Evolutionary conservation across 108 stramenopile species (phyloP).

Genomic region (Skeletonema tropicum): DNA sequence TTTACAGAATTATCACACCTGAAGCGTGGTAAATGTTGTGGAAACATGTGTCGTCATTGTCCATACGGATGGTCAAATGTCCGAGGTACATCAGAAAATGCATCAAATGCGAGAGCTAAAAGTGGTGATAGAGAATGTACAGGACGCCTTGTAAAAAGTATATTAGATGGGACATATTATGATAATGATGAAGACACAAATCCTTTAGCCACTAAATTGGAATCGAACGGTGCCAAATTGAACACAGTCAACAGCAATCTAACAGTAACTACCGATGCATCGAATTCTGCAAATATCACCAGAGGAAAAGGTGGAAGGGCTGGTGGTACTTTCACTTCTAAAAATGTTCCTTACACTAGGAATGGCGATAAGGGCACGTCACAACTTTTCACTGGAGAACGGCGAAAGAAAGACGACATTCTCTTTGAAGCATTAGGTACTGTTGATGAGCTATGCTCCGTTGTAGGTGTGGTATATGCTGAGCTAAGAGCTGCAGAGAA

Average conservation of each 20-base stretch:
- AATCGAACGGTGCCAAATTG: not conserved
- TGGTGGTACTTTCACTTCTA: slow-evolving; percentile 59
- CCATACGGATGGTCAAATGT: slow-evolving; percentile 91
- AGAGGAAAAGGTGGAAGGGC: slow-evolving; percentile 55
- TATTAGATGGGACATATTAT: slow-evolving; percentile 50
- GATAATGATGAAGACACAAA: slow-evolving; percentile 20
- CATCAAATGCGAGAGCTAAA: slow-evolving; percentile 32
- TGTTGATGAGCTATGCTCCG: slow-evolving; percentile 83
- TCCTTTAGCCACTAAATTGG: not conserved
- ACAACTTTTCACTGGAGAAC: slow-evolving; percentile 76
- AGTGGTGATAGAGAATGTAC: slow-evolving; percentile 59
- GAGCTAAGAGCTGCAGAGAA: slow-evolving; percentile 20
- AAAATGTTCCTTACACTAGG: slow-evolving; percentile 90
- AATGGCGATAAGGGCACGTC: slow-evolving; percentile 76
- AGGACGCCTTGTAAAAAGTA: slow-evolving; percentile 23
- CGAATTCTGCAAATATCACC: not conserved
- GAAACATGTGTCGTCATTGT: slow-evolving; percentile 93
- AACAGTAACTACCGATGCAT: not conserved
- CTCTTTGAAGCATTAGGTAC: slow-evolving; percentile 86
- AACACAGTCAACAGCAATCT: not conserved
- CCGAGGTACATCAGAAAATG: slow-evolving; percentile 2
- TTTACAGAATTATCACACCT: slow-evolving; percentile 88
- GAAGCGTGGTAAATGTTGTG: slow-evolving; percentile 91
- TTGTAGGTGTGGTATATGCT: slow-evolving; percentile 80
- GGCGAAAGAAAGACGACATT: slow-evolving; percentile 72